Conservation (phyloP, 2,329 filamentous ascomycete genomes). For the Sordariomycetes sp. region DNA sequence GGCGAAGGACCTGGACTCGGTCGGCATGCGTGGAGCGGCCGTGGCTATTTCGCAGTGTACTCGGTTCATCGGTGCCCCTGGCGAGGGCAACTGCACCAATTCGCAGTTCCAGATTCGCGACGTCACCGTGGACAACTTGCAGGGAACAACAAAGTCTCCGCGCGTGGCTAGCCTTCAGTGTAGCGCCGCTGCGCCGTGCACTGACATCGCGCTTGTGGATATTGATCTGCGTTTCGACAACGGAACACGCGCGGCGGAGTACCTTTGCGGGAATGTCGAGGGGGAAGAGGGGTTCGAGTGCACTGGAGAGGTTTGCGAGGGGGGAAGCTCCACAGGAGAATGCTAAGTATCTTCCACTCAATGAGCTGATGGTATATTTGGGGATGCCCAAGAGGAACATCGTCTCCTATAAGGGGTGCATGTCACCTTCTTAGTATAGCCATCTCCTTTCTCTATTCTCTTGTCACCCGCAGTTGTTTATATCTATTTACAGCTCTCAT, state of each 20-base stretch:
- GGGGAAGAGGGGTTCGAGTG: neutral
- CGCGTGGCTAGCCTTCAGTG: neutral
- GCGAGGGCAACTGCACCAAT: neutral
- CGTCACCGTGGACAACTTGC: neutral
- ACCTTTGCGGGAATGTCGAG: neutral
- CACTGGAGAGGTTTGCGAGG: neutral
- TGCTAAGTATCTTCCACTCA: neutral
- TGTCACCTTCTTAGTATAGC: too few species aligned
- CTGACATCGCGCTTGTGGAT: neutral
- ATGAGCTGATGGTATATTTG: too few species aligned
- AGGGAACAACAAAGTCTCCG: neutral
- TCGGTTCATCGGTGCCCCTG: neutral
- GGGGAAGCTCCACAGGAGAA: neutral
- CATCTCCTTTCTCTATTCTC: too few species aligned
- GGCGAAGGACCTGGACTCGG: neutral
- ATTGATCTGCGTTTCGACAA: neutral
- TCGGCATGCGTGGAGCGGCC: neutral
- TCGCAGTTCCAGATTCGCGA: neutral
- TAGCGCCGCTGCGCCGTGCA: neutral
- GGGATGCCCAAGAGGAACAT: too few species aligned
- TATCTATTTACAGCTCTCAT: too few species aligned
- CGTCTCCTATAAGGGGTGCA: too few species aligned
- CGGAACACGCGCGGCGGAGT: neutral
- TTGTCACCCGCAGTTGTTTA: too few species aligned
- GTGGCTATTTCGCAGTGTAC: neutral